Percentiles rank a stretch among this genome's conserved stretches.
Evolutionary conservation across 345 rosid genomes (phyloP).

Genomic region (Citrus mangshanensis): DNA sequence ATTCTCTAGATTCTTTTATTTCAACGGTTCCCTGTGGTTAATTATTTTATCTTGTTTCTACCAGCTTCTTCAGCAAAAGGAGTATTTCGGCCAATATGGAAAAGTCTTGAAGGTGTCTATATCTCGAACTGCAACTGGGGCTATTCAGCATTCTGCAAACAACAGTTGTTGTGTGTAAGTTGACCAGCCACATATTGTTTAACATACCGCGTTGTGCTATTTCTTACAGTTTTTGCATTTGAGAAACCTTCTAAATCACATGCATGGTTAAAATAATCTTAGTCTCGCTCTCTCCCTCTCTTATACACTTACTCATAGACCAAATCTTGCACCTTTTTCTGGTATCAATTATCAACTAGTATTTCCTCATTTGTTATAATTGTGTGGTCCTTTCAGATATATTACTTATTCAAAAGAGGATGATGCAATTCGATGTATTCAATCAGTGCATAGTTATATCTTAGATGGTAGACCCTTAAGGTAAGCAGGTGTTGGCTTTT

Average conservation of each 20-base stretch:
- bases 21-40: background rate
- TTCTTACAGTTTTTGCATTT: background rate
- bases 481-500: slow-evolving; percentile 32
- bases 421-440: slow-evolving; percentile 71
- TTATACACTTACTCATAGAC: background rate
- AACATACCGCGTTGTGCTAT: background rate
- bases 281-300: background rate
- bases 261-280: background rate
- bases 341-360: background rate
- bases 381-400: slow-evolving; percentile 33
- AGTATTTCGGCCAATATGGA: slow-evolving; percentile 74
- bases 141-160: slow-evolving; percentile 60
- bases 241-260: background rate
- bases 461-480: slow-evolving; percentile 68
- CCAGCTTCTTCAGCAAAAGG: slow-evolving; percentile 61
- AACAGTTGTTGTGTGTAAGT: slow-evolving; percentile 75
- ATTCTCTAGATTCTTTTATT: background rate
- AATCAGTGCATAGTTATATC: slow-evolving; percentile 62
- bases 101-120: slow-evolving; percentile 69
- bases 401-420: slow-evolving; percentile 62
- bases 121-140: slow-evolving; percentile 68
- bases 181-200: background rate
- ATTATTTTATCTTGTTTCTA: slow-evolving; percentile 6
- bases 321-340: background rate
- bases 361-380: background rate